Evolutionary conservation across 305 asterid genomes (phyloP).

Genomic region (Andrographis paniculata): DNA sequence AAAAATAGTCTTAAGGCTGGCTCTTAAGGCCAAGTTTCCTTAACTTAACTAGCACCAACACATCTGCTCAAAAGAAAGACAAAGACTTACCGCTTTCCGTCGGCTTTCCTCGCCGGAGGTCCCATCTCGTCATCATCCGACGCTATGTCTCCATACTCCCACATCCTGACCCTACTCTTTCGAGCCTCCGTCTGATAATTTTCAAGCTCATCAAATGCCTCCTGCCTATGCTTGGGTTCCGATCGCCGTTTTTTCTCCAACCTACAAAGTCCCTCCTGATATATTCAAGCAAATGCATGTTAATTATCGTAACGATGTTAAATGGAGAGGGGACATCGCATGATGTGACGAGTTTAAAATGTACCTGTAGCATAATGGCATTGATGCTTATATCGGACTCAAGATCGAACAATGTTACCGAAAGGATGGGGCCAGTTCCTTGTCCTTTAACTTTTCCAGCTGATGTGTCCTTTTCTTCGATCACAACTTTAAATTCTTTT

Average conservation of each 20-base stretch:
- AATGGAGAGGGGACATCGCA: no score
- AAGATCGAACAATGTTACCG: conserved; percentile 63
- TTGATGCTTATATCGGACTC: conserved; percentile 71
- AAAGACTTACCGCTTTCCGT: conserved; percentile 58
- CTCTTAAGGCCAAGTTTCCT: conserved; percentile 13
- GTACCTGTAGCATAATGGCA: conserved; percentile 84
- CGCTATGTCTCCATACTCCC: conserved; percentile 96
- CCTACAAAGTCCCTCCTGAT: conserved; percentile 88
- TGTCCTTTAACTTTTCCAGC: conserved; percentile 95
- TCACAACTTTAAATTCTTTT: conserved; percentile 69
- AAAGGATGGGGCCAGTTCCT: conserved; percentile 78
- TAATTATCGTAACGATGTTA: no score
- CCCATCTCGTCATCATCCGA: conserved; percentile 91
- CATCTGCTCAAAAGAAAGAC: conserved; percentile 26
- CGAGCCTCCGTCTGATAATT: conserved; percentile 72
- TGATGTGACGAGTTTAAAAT: no score
- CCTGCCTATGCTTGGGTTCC: conserved; percentile 52
- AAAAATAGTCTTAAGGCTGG: no score
- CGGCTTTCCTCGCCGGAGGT: conserved; percentile 60
- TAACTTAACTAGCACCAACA: conserved; percentile 21
- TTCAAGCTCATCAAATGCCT: conserved; percentile 59
- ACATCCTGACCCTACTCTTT: conserved; percentile 57
- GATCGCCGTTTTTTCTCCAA: conserved; percentile 81
- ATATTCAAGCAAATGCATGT: no score
- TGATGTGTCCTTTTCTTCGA: conserved; percentile 79